These are phyloP conservation scores for Rauvolfia tetraphylla DNA, from an alignment of 257 asterid genomes.

Conservation along the genomic window DNA sequence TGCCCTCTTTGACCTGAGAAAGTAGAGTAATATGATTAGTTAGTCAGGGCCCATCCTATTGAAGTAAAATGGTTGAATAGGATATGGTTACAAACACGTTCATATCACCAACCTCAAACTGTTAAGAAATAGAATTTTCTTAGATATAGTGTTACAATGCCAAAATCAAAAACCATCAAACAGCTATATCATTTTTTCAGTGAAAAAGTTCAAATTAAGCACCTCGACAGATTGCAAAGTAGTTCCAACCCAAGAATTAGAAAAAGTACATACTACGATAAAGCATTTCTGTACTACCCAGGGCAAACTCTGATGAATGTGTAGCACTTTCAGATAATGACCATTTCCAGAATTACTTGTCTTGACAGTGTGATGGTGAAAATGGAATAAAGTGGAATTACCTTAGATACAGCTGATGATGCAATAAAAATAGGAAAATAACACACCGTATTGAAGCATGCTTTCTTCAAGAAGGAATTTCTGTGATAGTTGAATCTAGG, in stretches of 20 bases:
- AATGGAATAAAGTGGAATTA: background rate
- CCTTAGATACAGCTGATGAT: background rate
- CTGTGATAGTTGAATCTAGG: constrained; percentile 28
- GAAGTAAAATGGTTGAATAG: background rate
- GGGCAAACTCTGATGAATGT: constrained; percentile 24
- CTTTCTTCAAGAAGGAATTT: constrained; percentile 23
- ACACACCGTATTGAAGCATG: constrained; percentile 25
- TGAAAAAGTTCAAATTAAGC: background rate
- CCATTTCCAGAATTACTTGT: constrained; percentile 22
- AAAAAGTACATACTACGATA: background rate
- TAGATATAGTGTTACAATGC: background rate
- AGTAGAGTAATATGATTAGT: background rate
- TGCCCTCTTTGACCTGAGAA: too few species aligned
- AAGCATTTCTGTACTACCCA: constrained; percentile 22
- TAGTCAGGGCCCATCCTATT: background rate
- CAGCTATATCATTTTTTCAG: background rate
- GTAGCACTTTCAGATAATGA: constrained; percentile 21
- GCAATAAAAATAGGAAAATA: background rate
- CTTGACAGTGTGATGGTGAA: constrained; percentile 19
- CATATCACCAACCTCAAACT: background rate
- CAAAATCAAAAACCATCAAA: background rate
- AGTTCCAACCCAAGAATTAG: constrained; percentile 3
- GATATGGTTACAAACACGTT: background rate
- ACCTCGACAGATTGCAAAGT: too few species aligned
- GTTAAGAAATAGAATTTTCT: background rate